Conservation (phyloP, 164 flowering plant genomes). For the Houttuynia cordata region DNA sequence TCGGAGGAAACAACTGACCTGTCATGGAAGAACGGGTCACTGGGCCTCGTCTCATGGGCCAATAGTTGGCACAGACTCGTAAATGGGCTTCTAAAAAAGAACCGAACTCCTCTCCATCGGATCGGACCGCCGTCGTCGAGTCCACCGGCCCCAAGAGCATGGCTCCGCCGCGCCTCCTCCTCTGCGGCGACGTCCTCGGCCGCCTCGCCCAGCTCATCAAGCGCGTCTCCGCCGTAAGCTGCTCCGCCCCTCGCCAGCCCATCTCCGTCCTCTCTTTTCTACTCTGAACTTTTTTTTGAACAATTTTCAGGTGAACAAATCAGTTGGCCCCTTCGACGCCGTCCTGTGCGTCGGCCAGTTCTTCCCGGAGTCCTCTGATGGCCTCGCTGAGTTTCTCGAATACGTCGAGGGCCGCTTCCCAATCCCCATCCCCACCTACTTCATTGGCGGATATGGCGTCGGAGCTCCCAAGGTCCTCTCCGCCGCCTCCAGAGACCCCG, state of each 20-base stretch:
- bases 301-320: slow-evolving; percentile 68
- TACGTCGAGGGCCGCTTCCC: slow-evolving; percentile 48
- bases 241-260: neutral
- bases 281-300: neutral
- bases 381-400: slow-evolving; percentile 42
- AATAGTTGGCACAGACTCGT: no score
- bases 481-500: slow-evolving; percentile 31
- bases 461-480: slow-evolving; percentile 52
- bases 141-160: no score
- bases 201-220: slow-evolving; percentile 80
- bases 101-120: no score
- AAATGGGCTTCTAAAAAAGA: no score
- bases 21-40: no score
- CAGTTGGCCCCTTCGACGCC: slow-evolving; percentile 86
- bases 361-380: slow-evolving; percentile 70
- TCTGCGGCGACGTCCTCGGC: slow-evolving; percentile 83
- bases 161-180: slow-evolving; percentile 61
- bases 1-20: no score
- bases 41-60: no score
- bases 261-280: slow-evolving; percentile 7
- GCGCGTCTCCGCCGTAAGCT: slow-evolving; percentile 53
- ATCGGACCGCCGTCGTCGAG: no score
- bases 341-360: slow-evolving; percentile 93
- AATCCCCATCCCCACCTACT: slow-evolving; percentile 77
- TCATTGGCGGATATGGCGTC: slow-evolving; percentile 82